Conservation (phyloP, 306 rosid genomes). For the Castanea mollissima region DNA sequence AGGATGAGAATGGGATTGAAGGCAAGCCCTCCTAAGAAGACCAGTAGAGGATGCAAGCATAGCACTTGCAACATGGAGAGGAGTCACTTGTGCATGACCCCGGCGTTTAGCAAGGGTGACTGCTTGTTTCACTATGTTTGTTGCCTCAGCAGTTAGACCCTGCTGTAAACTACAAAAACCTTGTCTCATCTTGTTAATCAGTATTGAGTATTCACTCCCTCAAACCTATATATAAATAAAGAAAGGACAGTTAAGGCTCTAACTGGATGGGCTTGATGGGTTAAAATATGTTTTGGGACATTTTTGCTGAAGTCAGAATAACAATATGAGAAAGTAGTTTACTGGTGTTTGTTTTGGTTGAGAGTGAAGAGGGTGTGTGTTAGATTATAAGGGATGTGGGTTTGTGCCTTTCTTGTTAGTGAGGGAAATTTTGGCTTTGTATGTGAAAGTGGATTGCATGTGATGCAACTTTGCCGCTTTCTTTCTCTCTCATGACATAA, state of each 20-base stretch:
- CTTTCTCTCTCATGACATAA: conserved; percentile 32
- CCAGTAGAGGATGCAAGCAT: conserved; percentile 80
- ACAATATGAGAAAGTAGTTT: conserved; percentile 4
- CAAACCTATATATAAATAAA: neutral
- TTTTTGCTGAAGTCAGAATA: neutral
- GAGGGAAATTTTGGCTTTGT: conserved; percentile 87
- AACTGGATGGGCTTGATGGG: conserved; percentile 10
- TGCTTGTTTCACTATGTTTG: conserved; percentile 69
- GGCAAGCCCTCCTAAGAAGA: conserved; percentile 70
- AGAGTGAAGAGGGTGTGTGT: conserved; percentile 22
- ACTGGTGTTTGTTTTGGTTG: conserved; percentile 24
- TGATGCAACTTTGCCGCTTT: conserved; percentile 41
- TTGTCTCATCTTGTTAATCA: conserved; percentile 56
- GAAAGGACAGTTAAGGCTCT: neutral
- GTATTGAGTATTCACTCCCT: neutral
- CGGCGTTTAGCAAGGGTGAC: conserved; percentile 66
- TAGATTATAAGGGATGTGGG: conserved; percentile 42
- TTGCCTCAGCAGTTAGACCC: conserved; percentile 68
- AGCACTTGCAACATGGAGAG: conserved; percentile 90
- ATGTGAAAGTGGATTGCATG: conserved; percentile 40
- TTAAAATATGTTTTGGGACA: neutral
- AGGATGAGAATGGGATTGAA: conserved; percentile 84
- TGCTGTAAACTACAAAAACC: conserved; percentile 78
- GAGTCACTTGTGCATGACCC: conserved; percentile 91
- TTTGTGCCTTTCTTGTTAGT: conserved; percentile 90